Evolutionary conservation across 139 green algal genomes (phyloP), one percentile per base, ranked within the genome.

Genomic region (Tetraselmis chui): DNA sequence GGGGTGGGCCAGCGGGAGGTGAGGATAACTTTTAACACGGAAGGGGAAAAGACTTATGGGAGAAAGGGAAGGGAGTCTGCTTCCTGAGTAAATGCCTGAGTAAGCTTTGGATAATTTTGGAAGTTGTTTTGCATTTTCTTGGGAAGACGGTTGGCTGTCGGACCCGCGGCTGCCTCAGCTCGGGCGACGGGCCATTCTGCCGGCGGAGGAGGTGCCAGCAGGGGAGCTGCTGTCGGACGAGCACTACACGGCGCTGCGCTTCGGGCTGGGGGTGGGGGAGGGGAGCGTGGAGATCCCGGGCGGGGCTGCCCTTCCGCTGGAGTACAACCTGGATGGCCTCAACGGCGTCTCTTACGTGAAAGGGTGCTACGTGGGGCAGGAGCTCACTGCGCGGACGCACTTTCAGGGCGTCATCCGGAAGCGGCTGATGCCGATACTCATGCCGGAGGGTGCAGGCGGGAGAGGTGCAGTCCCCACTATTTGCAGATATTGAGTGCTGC

Each of bases 281-380:
- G 95, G 95, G 0, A 81, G 90, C 59, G 29, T n/a, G 27, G 95
- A 98, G 86, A 97, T 98, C 0, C 91, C 92, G 0, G 79, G 80
- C 79, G 93, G 94, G 91, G 31, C 0, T 80, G n/a, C 91, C 0
- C 87, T 97, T 0, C 94, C 96, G 0, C 86, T 99, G 79, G 97
- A 99, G 82, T 98, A 91, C 86, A 99, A 98, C 83, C 59, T 99
- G 58, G 96, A 98, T 74, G 93, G 78, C 0, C 86, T 99, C 32
- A 74, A 92, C 77, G 97, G 91, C 27, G 92, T 99, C 75, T 93
- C 86, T 80, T 99, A 96, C 86, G 87, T 67, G 75, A 99, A 99
- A 83, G 96, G 96, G 76, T 99, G 96, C 89, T 99, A 99, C 86
- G 89, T 99, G 26, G 96, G 96, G 0, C 96, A 99, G 87, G 94